A percentile compares a stretch with the other conserved stretches of the same genome.
Conservation (phyloP, 2,329 filamentous ascomycete genomes). For the Bipolaris sorokiniana region DNA sequence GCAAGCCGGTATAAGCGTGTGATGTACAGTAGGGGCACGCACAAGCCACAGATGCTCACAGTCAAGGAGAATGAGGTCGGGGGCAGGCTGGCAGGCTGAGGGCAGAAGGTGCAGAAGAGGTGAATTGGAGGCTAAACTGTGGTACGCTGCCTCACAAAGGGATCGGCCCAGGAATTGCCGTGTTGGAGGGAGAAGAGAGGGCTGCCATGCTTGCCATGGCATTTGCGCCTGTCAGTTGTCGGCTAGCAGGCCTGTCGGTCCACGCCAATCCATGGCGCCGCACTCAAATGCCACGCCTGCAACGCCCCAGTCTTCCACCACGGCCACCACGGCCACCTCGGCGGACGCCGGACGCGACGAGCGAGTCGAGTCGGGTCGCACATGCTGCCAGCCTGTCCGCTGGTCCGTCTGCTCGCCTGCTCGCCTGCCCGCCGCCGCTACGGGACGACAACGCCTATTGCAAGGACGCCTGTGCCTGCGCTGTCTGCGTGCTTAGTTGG, state of each 20-base stretch:
- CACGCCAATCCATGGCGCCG: conserved; percentile 11
- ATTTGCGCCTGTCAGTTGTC: conserved; percentile 8
- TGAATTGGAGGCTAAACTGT: background rate
- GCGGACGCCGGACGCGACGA: conserved; percentile 3
- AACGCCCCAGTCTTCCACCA: background rate
- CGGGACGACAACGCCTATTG: background rate
- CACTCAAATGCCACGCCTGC: conserved; percentile 5
- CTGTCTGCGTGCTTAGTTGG: too few relatives aligned
- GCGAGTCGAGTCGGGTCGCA: background rate
- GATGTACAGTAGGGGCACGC: background rate
- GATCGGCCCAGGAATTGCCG: conserved; percentile 7
- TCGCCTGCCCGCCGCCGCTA: background rate
- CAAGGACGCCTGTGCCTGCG: too few relatives aligned
- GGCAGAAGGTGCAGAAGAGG: background rate
- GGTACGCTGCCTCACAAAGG: conserved; percentile 9
- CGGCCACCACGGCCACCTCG: conserved; percentile 1
- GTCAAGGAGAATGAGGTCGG: too few relatives aligned
- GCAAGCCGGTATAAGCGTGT: background rate
- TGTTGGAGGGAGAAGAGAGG: background rate
- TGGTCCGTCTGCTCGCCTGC: too few relatives aligned
- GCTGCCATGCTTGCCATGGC: background rate
- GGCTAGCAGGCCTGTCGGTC: conserved; percentile 2
- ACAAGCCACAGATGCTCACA: background rate
- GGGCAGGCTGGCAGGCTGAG: background rate
- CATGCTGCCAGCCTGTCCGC: background rate